Evolutionary conservation across 768 basidiomycete genomes (phyloP).

Genomic region (Piloderma croceum): DNA sequence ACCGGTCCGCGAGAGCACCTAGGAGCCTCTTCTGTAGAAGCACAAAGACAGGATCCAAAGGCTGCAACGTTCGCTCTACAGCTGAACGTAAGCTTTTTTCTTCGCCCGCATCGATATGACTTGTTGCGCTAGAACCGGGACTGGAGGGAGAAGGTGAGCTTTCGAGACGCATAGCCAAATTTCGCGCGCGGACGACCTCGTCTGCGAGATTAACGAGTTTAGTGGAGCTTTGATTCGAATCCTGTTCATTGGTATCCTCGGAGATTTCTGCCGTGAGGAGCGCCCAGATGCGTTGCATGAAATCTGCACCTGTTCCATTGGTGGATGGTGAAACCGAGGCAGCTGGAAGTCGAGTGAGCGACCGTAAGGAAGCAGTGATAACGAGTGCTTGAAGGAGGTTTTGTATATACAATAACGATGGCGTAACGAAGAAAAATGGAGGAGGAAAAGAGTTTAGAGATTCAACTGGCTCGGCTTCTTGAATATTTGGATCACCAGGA

Average conservation of each 20-base stretch:
- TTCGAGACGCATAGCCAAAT: slow-evolving; percentile 16
- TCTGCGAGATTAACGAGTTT: slow-evolving; percentile 68
- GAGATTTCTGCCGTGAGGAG: slow-evolving; percentile 56
- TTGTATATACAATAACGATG: slow-evolving; percentile 52
- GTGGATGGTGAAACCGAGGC: slow-evolving; percentile 6
- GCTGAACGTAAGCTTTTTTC: slow-evolving; percentile 51
- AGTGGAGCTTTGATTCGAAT: no score
- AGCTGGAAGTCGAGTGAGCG: slow-evolving; percentile 44
- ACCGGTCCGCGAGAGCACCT: slow-evolving; percentile 28
- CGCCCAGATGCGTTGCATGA: slow-evolving; percentile 60
- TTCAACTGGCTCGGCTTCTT: not conserved
- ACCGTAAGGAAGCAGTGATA: slow-evolving; percentile 54
- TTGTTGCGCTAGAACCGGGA: no score
- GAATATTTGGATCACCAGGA: not conserved
- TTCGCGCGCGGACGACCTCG: slow-evolving; percentile 58
- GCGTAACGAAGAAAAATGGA: slow-evolving; percentile 55
- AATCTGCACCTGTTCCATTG: slow-evolving; percentile 25
- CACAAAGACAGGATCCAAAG: slow-evolving; percentile 60
- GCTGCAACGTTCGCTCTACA: slow-evolving; percentile 57
- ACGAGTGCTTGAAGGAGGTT: slow-evolving; percentile 69
- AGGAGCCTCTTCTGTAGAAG: slow-evolving; percentile 58
- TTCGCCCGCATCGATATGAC: slow-evolving; percentile 31
- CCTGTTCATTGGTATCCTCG: slow-evolving; percentile 22
- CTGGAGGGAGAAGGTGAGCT: no score
- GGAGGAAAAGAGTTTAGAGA: slow-evolving; percentile 52